phyloP scores from a whole-genome alignment of 768 basidiomycete genomes.

The Holtermannia corniformis region DNA sequence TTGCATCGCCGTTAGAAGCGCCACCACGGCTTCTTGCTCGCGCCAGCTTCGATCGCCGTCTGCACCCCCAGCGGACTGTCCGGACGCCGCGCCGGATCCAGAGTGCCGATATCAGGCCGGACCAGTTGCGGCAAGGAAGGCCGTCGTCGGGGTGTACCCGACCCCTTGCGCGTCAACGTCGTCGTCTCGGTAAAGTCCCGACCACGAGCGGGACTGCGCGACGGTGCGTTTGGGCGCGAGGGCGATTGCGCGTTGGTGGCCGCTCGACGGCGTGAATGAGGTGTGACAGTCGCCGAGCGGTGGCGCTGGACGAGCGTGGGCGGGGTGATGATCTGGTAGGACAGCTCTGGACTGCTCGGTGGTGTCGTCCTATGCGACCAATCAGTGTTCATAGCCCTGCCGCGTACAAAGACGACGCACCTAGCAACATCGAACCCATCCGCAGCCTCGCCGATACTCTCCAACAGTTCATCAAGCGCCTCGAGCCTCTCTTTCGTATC shows the following conservation, averaged over 20 bases:
- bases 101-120: neutral
- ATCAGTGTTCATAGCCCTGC: too few species aligned
- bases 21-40: neutral
- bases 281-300: neutral
- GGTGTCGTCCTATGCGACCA: neutral
- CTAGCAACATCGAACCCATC: neutral
- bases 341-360: neutral
- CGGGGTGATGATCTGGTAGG: neutral
- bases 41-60: neutral
- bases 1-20: too few species aligned
- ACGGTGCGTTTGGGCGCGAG: too few species aligned
- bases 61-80: neutral
- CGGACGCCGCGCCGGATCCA: neutral
- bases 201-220: too few species aligned
- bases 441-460: neutral
- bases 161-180: neutral
- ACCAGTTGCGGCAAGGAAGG: neutral
- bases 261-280: neutral
- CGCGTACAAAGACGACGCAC: neutral
- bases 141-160: neutral
- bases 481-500: neutral
- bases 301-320: neutral
- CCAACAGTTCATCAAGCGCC: neutral
- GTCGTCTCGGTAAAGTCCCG: neutral
- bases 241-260: too few species aligned